These are phyloP conservation scores for Septoria petroselini DNA, from an alignment of 2,329 filamentous ascomycete species.

Conservation along the genomic window DNA sequence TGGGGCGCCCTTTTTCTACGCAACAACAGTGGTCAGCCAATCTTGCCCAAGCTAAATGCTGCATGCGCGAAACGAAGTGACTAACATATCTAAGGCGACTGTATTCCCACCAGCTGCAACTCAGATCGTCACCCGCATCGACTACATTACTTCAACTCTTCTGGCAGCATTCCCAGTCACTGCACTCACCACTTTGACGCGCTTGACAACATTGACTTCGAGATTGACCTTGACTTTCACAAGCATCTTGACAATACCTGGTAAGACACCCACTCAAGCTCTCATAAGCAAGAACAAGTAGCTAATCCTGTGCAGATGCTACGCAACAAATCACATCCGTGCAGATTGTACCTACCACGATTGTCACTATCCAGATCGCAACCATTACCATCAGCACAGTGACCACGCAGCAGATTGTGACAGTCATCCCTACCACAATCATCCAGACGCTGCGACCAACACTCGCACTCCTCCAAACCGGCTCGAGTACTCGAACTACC, in stretches of 20 bases:
- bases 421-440: conserved; percentile 2
- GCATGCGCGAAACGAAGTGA: background rate
- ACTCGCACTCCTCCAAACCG: conserved; percentile 1
- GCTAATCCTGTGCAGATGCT: background rate
- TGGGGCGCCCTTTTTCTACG: background rate
- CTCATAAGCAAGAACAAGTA: background rate
- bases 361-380: background rate
- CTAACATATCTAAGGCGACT: background rate
- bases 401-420: background rate
- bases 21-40: background rate
- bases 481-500: background rate
- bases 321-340: background rate
- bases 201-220: background rate
- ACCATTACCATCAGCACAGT: conserved; percentile 6
- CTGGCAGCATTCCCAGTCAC: background rate
- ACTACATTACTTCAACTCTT: background rate
- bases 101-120: conserved; percentile 31
- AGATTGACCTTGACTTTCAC: background rate
- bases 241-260: background rate
- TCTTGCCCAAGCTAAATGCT: too few relatives aligned
- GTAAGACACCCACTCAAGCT: background rate
- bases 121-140: background rate
- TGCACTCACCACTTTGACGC: background rate
- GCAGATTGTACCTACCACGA: conserved; percentile 1
- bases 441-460: background rate